Evolutionary conservation across 768 basidiomycete genomes (phyloP).

Genomic region (Xanthoconium purpureum): DNA sequence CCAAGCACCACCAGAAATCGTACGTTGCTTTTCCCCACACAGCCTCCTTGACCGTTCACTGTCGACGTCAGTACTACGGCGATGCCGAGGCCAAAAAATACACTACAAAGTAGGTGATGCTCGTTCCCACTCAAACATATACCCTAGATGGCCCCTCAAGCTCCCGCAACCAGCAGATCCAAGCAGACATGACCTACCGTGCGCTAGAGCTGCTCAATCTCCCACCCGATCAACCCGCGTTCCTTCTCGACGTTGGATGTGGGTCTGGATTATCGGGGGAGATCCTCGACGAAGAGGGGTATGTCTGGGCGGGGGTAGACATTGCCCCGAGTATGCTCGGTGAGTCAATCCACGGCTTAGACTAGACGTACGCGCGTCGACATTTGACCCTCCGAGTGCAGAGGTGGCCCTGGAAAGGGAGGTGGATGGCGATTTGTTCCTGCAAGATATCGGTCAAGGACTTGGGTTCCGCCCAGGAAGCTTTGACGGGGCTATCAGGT

Average conservation of each 20-base stretch:
- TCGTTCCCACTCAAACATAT: not conserved
- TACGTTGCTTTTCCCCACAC: conserved; percentile 31
- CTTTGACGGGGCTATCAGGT: conserved; percentile 98
- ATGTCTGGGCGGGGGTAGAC: conserved; percentile 91
- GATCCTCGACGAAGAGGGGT: conserved; percentile 91
- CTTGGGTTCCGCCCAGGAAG: conserved; percentile 95
- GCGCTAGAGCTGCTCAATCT: conserved; percentile 88
- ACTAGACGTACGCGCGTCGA: not conserved
- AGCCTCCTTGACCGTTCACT: not conserved
- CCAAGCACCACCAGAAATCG: conserved; percentile 88
- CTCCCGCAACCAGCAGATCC: conserved; percentile 94
- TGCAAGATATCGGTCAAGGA: conserved; percentile 98
- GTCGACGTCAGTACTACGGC: conserved; percentile 78
- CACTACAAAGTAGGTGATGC: conserved; percentile 73
- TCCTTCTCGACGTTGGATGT: conserved; percentile 93
- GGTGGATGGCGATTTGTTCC: conserved; percentile 92
- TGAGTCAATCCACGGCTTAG: conserved; percentile 34
- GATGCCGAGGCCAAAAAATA: conserved; percentile 96
- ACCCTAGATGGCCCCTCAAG: conserved; percentile 40
- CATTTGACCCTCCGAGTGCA: conserved; percentile 27
- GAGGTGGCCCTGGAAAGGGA: conserved; percentile 96
- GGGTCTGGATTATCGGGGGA: conserved; percentile 97
- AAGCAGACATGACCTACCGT: conserved; percentile 96
- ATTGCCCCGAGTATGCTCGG: conserved; percentile 97
- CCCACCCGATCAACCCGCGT: conserved; percentile 74